Evolutionary conservation across 805 yeast species (phyloP).

Genomic region (Tetrapisispora phaffii): DNA sequence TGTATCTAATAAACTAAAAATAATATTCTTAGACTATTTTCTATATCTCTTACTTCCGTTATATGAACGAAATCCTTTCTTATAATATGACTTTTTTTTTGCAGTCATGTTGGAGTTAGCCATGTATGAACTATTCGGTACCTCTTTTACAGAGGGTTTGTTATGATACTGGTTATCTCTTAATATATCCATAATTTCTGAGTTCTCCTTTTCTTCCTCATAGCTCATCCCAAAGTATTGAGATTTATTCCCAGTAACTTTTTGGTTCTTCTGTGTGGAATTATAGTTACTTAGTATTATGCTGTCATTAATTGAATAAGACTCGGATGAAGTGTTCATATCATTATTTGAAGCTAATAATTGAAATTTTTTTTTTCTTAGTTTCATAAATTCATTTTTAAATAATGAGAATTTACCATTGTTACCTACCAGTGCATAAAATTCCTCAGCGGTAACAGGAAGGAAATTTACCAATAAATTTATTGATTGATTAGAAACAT

Average conservation of each 20-base stretch:
- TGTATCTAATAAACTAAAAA: neutral
- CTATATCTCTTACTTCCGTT: conserved; percentile 5
- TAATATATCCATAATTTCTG: conserved; percentile 16
- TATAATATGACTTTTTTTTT: neutral
- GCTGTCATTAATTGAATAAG: conserved; percentile 10
- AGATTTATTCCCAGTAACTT: conserved; percentile 10
- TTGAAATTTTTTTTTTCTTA: conserved; percentile 15
- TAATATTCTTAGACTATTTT: neutral
- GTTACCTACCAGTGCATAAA: conserved; percentile 15
- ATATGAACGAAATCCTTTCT: neutral
- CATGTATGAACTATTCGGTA: conserved; percentile 3
- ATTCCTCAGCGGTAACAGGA: conserved; percentile 21
- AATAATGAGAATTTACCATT: conserved; percentile 18
- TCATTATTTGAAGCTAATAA: neutral
- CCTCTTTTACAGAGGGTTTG: neutral
- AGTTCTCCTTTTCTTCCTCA: conserved; percentile 11
- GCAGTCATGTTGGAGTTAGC: conserved; percentile 1
- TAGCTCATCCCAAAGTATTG: conserved; percentile 12
- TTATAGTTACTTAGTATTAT: neutral
- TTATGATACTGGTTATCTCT: conserved; percentile 9
- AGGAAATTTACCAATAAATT: conserved; percentile 19
- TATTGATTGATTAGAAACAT: conserved; percentile 18
- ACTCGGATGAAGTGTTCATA: conserved; percentile 6
- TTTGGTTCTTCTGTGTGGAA: conserved; percentile 7
- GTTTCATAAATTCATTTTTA: conserved; percentile 14